Conservation (phyloP, 1,139 yeast species). For the Geotrichum aggregatum region DNA sequence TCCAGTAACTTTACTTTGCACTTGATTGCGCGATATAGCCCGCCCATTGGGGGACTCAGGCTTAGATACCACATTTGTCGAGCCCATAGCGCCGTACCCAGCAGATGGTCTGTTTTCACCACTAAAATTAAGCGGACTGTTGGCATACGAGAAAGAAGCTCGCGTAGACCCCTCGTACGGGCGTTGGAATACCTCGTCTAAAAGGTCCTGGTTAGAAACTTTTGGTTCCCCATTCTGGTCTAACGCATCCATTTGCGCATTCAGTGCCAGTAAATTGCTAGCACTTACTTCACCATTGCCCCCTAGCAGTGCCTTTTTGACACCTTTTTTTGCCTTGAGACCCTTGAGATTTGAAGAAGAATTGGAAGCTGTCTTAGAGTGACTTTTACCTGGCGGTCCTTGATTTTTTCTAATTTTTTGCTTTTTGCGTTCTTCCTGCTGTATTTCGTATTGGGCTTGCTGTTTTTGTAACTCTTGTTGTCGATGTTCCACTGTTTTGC, state of each 20-base stretch:
- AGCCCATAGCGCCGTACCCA: slow-evolving; percentile 3
- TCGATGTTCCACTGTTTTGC: slow-evolving; percentile 14
- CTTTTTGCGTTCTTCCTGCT: background rate
- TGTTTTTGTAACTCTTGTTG: slow-evolving; percentile 15
- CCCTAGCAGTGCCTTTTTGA: background rate
- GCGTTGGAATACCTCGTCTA: slow-evolving; percentile 34
- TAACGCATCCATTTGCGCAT: slow-evolving; percentile 1
- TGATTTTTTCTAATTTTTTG: background rate
- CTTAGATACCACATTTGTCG: background rate
- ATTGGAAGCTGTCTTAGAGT: background rate
- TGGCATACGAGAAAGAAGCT: slow-evolving; percentile 1
- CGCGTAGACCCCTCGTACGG: slow-evolving; percentile 32
- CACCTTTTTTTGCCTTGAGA: background rate
- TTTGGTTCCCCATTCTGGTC: slow-evolving; percentile 21
- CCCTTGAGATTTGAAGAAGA: background rate
- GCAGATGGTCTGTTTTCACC: background rate
- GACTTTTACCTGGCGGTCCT: slow-evolving; percentile 6
- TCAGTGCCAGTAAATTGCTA: slow-evolving; percentile 3
- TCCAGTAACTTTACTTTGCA: background rate
- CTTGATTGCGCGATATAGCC: background rate
- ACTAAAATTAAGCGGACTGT: background rate
- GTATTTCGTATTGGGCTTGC: slow-evolving; percentile 13
- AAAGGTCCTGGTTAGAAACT: slow-evolving; percentile 32
- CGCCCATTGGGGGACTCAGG: background rate
- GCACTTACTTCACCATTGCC: slow-evolving; percentile 7